Percentiles rank a stretch among this genome's conserved stretches.
These are phyloP conservation scores for Fusarium sp. DNA, from an alignment of 2,329 filamentous ascomycete genomes.

Conservation along the genomic window DNA sequence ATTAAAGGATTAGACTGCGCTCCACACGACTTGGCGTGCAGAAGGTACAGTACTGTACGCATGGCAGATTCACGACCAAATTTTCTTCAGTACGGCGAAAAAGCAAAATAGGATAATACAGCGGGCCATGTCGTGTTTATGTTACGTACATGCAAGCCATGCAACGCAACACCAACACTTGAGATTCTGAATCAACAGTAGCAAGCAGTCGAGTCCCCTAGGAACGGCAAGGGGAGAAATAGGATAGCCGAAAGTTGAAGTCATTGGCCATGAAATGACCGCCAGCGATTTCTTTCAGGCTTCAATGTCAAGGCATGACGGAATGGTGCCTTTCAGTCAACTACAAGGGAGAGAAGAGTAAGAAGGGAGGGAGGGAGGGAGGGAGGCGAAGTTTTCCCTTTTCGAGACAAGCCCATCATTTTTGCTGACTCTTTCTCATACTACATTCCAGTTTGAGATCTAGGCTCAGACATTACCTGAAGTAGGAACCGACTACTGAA, in stretches of 20 bases:
- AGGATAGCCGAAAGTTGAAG: background rate
- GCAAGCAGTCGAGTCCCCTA: background rate
- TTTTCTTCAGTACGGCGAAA: background rate
- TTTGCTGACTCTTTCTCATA: constrained; percentile 11
- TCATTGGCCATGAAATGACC: background rate
- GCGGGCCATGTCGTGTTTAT: constrained; percentile 3
- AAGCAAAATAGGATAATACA: constrained; percentile 3
- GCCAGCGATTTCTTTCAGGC: background rate
- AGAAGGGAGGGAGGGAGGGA: background rate
- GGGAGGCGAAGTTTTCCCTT: constrained; percentile 3
- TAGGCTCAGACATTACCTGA: constrained; percentile 20
- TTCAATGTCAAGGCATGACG: background rate
- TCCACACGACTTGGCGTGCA: background rate
- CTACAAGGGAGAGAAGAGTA: constrained; percentile 13
- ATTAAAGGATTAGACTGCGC: background rate
- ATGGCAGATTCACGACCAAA: constrained; percentile 1
- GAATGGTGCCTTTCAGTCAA: background rate
- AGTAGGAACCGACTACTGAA: constrained; percentile 23
- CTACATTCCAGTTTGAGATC: constrained; percentile 13
- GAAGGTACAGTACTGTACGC: background rate
- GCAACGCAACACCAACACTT: background rate
- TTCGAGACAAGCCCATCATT: background rate
- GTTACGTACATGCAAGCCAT: background rate
- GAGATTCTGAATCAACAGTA: background rate
- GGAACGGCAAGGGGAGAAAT: background rate